A percentile compares a stretch with the other conserved stretches of the same genome.
These are phyloP conservation scores for Corniculantispora saksenae DNA, from an alignment of 2,329 filamentous ascomycete species.

Conservation along the genomic window DNA sequence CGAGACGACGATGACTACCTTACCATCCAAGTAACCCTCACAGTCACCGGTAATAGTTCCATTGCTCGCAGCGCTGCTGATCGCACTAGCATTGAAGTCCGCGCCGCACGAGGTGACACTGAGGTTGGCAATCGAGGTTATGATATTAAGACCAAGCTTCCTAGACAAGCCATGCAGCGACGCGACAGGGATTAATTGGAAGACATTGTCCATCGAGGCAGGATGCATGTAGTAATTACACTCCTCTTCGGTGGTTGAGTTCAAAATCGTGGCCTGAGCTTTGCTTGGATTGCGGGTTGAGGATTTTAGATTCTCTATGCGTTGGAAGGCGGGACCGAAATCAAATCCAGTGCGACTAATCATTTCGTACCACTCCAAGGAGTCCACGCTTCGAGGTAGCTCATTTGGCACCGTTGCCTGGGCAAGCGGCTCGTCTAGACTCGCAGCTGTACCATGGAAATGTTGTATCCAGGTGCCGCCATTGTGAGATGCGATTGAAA, in stretches of 20 bases:
- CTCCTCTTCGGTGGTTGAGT: background rate
- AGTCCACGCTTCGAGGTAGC: background rate
- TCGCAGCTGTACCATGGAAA: background rate
- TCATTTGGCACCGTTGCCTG: background rate
- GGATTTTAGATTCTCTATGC: background rate
- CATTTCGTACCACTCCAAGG: constrained; percentile 1
- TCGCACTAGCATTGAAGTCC: background rate
- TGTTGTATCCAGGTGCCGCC: background rate
- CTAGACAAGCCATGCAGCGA: background rate
- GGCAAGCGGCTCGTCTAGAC: background rate
- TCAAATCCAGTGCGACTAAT: background rate
- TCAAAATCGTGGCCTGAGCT: background rate
- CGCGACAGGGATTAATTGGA: background rate
- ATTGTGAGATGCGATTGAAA: background rate
- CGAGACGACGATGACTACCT: background rate
- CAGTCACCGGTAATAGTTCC: background rate
- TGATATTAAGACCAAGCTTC: background rate
- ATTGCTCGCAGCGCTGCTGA: background rate
- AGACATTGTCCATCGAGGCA: background rate
- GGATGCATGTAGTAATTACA: constrained; percentile 4
- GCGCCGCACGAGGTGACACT: background rate
- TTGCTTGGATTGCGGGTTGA: background rate
- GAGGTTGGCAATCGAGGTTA: background rate
- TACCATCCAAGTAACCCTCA: background rate
- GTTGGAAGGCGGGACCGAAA: background rate